Conservation (phyloP, 805 yeast species). For the Saccharomyces mikatae region DNA sequence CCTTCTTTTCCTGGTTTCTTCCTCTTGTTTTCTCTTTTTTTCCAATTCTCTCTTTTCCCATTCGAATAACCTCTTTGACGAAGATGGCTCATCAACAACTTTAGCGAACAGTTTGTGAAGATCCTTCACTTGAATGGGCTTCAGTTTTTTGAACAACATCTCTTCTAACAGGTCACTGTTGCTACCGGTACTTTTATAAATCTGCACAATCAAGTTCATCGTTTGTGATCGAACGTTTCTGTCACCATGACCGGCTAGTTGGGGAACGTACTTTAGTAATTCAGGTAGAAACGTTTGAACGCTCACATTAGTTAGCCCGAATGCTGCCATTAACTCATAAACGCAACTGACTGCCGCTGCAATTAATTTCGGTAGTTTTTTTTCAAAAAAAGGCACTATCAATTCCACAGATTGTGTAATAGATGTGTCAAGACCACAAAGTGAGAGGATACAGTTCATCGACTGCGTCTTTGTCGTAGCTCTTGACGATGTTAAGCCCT, state of each 20-base stretch:
- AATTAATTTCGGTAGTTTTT: constrained; percentile 70
- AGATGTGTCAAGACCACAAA: constrained; percentile 61
- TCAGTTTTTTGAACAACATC: constrained; percentile 59
- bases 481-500: constrained; percentile 69
- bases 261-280: constrained; percentile 57
- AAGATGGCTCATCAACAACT: constrained; percentile 28
- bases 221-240: constrained; percentile 78
- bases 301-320: constrained; percentile 16
- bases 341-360: constrained; percentile 57
- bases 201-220: constrained; percentile 53
- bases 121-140: constrained; percentile 89
- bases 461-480: constrained; percentile 65
- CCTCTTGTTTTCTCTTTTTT: background rate
- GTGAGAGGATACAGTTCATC: constrained; percentile 49
- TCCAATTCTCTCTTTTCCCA: constrained; percentile 8
- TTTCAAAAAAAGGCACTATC: constrained; percentile 49
- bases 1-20: background rate
- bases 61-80: constrained; percentile 9
- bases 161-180: constrained; percentile 41
- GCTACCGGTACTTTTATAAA: constrained; percentile 66
- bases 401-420: constrained; percentile 55
- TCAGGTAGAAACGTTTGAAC: constrained; percentile 50
- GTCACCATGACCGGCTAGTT: constrained; percentile 78
- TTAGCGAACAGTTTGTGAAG: constrained; percentile 59
- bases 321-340: constrained; percentile 40